Percentiles rank a stretch among this genome's conserved stretches.
These are phyloP conservation scores for Erodium moschatum DNA, from an alignment of 441 rosid species.

Conservation along the genomic window DNA sequence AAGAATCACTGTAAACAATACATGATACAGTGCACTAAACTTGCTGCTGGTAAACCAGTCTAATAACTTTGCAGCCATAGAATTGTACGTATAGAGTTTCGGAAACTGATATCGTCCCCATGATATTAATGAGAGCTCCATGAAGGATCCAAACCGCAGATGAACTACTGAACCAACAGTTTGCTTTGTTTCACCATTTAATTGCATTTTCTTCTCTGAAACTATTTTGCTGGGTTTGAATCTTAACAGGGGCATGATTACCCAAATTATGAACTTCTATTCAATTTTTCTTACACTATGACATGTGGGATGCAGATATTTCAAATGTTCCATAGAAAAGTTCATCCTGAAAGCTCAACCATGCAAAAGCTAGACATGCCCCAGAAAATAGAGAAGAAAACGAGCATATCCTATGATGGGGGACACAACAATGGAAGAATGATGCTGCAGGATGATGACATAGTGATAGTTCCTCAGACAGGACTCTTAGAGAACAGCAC, in stretches of 20 bases:
- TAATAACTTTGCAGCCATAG: constrained; percentile 6
- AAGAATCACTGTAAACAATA: background rate
- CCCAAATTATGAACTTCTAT: constrained; percentile 1
- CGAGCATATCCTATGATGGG: constrained; percentile 22
- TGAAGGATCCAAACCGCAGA: constrained; percentile 9
- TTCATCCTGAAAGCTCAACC: constrained; percentile 64
- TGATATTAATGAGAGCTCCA: constrained; percentile 1
- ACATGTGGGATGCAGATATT: constrained; percentile 40
- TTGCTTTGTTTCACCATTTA: constrained; percentile 2
- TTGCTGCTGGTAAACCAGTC: background rate
- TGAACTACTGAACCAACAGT: background rate
- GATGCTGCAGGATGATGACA: constrained; percentile 31
- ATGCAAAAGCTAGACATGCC: constrained; percentile 30
- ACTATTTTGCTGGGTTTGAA: background rate
- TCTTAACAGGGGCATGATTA: background rate
- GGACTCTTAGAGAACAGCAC: constrained; percentile 25
- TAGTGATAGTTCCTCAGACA: constrained; percentile 31
- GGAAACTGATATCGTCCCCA: background rate
- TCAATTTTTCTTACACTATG: constrained; percentile 1
- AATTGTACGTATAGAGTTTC: background rate
- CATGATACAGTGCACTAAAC: background rate
- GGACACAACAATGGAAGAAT: constrained; percentile 29
- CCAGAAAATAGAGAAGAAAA: constrained; percentile 34
- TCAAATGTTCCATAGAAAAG: constrained; percentile 68
- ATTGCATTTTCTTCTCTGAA: background rate